These are phyloP conservation scores for Gloeophyllum trabeum DNA, from an alignment of 768 basidiomycete genomes.

Conservation along the genomic window DNA sequence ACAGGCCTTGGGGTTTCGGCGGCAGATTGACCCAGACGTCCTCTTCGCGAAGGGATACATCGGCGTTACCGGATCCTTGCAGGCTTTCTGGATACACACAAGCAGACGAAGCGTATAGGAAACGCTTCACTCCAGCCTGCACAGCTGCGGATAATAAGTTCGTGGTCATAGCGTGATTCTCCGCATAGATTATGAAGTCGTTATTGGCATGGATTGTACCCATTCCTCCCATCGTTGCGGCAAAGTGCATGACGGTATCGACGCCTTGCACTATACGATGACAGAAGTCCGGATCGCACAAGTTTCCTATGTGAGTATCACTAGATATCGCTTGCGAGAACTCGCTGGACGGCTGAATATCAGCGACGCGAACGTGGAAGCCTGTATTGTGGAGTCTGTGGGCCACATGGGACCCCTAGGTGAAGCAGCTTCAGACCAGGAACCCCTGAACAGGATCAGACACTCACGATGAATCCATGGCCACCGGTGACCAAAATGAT, in stretches of 20 bases:
- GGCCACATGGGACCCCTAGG: slow-evolving; percentile 42
- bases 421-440: too few relatives aligned
- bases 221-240: slow-evolving; percentile 58
- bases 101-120: slow-evolving; percentile 48
- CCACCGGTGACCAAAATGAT: slow-evolving; percentile 44
- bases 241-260: slow-evolving; percentile 40
- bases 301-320: slow-evolving; percentile 31
- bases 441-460: too few relatives aligned
- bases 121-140: slow-evolving; percentile 25
- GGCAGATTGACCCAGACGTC: slow-evolving; percentile 28
- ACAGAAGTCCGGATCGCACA: slow-evolving; percentile 31
- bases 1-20: slow-evolving; percentile 40
- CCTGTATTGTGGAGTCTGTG: slow-evolving; percentile 21
- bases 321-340: slow-evolving; percentile 14
- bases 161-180: slow-evolving; percentile 38
- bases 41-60: slow-evolving; percentile 33
- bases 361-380: slow-evolving; percentile 30
- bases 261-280: slow-evolving; percentile 25
- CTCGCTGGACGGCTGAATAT: slow-evolving; percentile 17
- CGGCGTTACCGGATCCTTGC: slow-evolving; percentile 20
- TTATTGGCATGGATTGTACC: slow-evolving; percentile 44
- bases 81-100: slow-evolving; percentile 42
- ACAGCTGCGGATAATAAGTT: slow-evolving; percentile 31
- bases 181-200: slow-evolving; percentile 33
- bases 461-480: slow-evolving; percentile 40